Base-by-base conservation (phyloP, 2,329 filamentous ascomycete species). In the Fusarium sp. region DNA sequence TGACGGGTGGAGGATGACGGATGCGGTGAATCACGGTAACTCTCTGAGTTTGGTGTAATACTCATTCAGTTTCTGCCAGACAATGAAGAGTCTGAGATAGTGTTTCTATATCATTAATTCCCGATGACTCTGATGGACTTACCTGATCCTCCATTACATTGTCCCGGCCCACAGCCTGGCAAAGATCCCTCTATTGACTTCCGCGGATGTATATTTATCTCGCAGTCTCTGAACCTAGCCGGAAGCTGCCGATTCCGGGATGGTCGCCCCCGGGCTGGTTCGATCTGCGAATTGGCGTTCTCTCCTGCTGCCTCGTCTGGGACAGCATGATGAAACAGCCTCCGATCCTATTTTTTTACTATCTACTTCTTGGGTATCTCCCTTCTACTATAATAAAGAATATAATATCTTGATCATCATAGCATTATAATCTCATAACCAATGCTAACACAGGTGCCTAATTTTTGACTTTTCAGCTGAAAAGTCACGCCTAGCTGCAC, bases 1-100 rank as follows among this genome's bases (percentile, higher is more conserved):
- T 10, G 27, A 40, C 2, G 11, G 41, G 6, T 47, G 10, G 3
- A 47, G 43, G 15, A 56, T 56, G 6, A 47, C 39, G 2, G 54
- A 48, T 48, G 43, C 43, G n/a, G 43, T 43, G 4, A 57, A 57
- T 5, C 48, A 50, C 34, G 36, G 54, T 2, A 12, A 58, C 16
- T 58, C 34, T 18, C 36, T 1, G 41, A 58, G 54, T 1, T 23
- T 48, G 10, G 23, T 60, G 9, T 60, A 60, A 34, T 60, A 60
- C 10, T 60, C 31, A 10, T 60, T 54, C 8, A 60, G 57, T 46
- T 47, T 54, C 57, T 54, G 23, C 48, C 16, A 54, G 48, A 40
- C 46, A 7, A n/a, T 57, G 6, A n/a, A 23, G 31, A 52, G 52
- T 44, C 52, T 52, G 23, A 53, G 6, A 57, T 40, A 62, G 28